Evolutionary conservation across 2,329 filamentous ascomycete species (phyloP), one percentile per base, ranked within the genome.

Genomic region (Acrodontium crateriforme): DNA sequence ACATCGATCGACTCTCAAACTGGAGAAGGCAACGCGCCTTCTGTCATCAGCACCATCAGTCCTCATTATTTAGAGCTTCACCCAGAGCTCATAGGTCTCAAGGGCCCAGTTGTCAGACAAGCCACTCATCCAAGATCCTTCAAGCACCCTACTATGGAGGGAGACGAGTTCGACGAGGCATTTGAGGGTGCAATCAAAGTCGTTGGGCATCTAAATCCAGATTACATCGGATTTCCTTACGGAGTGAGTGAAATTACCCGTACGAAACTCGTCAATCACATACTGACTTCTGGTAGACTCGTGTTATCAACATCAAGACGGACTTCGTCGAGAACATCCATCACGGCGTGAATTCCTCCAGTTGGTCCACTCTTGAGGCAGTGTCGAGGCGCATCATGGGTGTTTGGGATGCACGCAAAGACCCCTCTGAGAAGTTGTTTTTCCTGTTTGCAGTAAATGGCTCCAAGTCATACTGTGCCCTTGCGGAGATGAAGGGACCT

Each of bases 391-490:
- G 47, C 23, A 46, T 49, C 36, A 42, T 38, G 32, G 26, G 28
- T 9, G 25, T 44, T 7, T 50, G 38, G 36, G 26, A 44, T 2
- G 29, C 29, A 6, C 41, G 39, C 25, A 18, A n/a, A 4, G 26
- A 32, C 9, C 16, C 34, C 4, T 17, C 22, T 8, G 40, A 46
- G 27, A 42, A 45, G 30, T 35, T 50, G 2, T 30, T 45, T 18
- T 39, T 49, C 23, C 27, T 51, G 18, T 46, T 51, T 32, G 44
- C 47, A 10, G 30, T 50, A 31, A 49, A 41, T 16, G 40, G 42
- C 23, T 29, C 31, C 24, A 45, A 45, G 31, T 39, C 43, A 11
- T 51, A 39, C 28, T 46, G 40, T 25, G 47, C 40, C n/a, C 19
- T 51, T 19, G 47, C 41, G n/a, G 42, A 50, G 32, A 42, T 51